Base-by-base conservation (phyloP, 75 land plant species). In the Cupressus sempervirens region DNA sequence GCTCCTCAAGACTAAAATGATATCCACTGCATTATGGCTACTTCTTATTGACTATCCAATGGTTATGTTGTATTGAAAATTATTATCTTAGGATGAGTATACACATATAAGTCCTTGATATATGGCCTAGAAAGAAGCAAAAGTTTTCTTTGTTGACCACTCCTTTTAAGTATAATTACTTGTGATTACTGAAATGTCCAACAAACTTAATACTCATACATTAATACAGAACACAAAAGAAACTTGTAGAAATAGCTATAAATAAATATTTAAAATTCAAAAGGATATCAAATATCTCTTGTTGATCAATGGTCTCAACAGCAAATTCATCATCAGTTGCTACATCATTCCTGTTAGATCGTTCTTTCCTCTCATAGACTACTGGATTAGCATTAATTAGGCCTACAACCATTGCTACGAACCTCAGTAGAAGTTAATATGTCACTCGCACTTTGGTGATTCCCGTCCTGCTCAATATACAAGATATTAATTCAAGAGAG, bases 261-360 rank as follows among this genome's bases (percentile, higher is more conserved):
- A 29, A n/a, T 16, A 45, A 40, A n/a, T 50, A 50, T 50, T 50
- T 2, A 50, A 50, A 50, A 50, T 50, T 36, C 36, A 43, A 68
- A 88, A 96, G 98, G 98, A 97, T 96, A 95, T 94, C 99, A 89
- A 93, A 97, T 86, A 97, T 84, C 88, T 97, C 99, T 46, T 85
- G 91, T 16, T 92, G 85, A 82, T 97, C 99, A 58, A 97, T 92
- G 5, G 84, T 86, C 77, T 97, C 99, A 36, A 87, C 94, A 0
- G 94, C 87, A 81, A 88, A 93, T 68, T 97, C 96, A 85, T 93
- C 91, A 13, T n/a, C 74, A 54, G 38, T 58, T 7, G 34, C 13
- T 29, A 82, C 84, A 12, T 56, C 86, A 43, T 18, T 82, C 75
- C 93, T 84, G 52, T 65, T 73, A 52, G 93, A 83, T 2, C 97